Evolutionary conservation across 179 eudicot genomes (phyloP), one percentile per base, ranked within the genome.

Genomic region (Corrigiola litoralis): DNA sequence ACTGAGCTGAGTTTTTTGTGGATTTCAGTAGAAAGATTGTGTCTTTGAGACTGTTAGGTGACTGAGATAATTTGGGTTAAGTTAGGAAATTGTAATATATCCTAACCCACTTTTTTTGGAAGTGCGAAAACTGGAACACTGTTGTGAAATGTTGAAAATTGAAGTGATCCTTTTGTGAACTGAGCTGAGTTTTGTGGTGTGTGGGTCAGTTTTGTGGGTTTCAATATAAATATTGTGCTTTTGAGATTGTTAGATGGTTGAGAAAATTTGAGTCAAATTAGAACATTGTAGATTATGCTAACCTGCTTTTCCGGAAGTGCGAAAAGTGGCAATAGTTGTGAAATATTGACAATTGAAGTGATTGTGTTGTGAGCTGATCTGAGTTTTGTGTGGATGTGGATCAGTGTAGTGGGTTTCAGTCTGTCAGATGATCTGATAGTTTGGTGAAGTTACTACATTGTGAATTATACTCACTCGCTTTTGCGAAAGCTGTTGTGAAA

Each of bases 181-280:
- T 20, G 7, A 48, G 50, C 6, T 46, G 6, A 10, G 7, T 38
- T 34, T 38, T 12, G 5, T 25, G 34, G 4, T 27, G 47, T 37
- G 47, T n/a, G n/a, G 24, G 37, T 65, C 46, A 59, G n/a, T 51
- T 51, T 57, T 51, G 25, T 34, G 25, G 31, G 65, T 27, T n/a
- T 44, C 8, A 1, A 24, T 40, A 38, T 41, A 38, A 27, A 36
- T 29, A 18, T 38, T 18, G 40, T 49, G 46, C 40, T 20, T 25
- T 66, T 41, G 41, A 38, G 24, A n/a, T 56, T 10, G 50, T 46
- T 28, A 13, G 34, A 28, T 48, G 4, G 10, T 65, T 65, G 47
- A 18, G 36, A 21, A 40, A 17, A 4, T 24, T 28, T 3, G 60
- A 38, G 18, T 50, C 28, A 38, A 31, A 27, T 69, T n/a, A n/a